phyloP scores from a whole-genome alignment of 257 asterid genomes.

The Cinchona pubescens region DNA sequence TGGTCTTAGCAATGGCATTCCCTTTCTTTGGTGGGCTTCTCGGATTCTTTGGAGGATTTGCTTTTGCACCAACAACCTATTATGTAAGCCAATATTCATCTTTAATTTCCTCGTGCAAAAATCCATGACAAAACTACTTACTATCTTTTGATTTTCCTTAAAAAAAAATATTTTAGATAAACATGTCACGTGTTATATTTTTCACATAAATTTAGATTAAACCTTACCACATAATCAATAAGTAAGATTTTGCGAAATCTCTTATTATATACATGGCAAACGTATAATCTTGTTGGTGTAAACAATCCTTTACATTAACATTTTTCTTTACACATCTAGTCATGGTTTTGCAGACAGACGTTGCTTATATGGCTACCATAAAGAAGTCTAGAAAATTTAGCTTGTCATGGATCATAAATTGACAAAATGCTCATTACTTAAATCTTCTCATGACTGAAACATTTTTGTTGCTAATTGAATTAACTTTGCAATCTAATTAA shows the following conservation, averaged over 20 bases:
- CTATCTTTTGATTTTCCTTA: not conserved
- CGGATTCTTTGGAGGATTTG: constrained; percentile 57
- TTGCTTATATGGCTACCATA: constrained; percentile 54
- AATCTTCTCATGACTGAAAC: not conserved
- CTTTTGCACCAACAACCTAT: constrained; percentile 50
- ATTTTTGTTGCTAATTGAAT: too few relatives aligned
- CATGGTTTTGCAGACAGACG: constrained; percentile 56
- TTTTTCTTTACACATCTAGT: too few relatives aligned
- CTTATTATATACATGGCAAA: not conserved
- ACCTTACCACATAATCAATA: not conserved
- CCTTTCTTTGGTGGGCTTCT: constrained; percentile 54
- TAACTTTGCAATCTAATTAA: too few relatives aligned
- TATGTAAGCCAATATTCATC: constrained; percentile 26
- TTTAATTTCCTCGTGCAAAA: not conserved
- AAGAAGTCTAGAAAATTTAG: constrained; percentile 44
- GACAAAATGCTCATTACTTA: constrained; percentile 26
- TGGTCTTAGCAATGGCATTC: constrained; percentile 38
- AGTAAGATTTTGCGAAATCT: not conserved
- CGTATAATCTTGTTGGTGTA: too few relatives aligned
- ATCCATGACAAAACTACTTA: not conserved
- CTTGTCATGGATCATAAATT: constrained; percentile 44
- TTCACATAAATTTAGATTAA: too few relatives aligned
- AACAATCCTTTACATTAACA: too few relatives aligned
- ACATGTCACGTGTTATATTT: too few relatives aligned
- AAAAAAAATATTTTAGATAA: too few relatives aligned